These are phyloP conservation scores for Lophium mytilinum DNA, from an alignment of 495 filamentous ascomycete genomes.

Conservation along the genomic window DNA sequence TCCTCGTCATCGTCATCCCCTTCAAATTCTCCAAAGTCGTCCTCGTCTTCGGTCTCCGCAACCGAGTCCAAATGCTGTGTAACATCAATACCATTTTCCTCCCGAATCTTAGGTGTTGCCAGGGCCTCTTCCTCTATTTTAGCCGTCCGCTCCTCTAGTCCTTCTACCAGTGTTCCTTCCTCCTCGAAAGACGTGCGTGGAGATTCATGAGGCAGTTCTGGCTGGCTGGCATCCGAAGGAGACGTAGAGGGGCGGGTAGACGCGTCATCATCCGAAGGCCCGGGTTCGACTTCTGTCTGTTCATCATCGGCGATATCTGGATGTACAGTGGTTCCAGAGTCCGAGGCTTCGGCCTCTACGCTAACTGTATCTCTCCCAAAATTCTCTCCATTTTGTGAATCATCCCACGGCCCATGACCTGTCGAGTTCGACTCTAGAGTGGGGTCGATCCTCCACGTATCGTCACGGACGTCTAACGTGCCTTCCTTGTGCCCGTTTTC, in stretches of 20 bases:
- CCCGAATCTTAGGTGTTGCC: background rate
- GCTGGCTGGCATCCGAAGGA: conserved; percentile 23
- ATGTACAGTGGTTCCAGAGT: conserved; percentile 19
- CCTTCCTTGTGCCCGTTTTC: too few relatives aligned
- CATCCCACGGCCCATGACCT: too few relatives aligned
- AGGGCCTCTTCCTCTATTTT: too few relatives aligned
- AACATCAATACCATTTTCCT: too few relatives aligned
- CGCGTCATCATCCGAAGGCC: conserved; percentile 14
- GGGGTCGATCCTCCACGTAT: too few relatives aligned
- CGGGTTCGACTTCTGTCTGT: background rate
- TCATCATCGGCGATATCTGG: conserved; percentile 1
- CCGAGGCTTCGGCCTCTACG: conserved; percentile 8
- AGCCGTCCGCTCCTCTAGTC: too few relatives aligned
- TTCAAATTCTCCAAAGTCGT: conserved; percentile 20
- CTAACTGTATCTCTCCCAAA: background rate
- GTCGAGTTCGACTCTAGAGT: too few relatives aligned
- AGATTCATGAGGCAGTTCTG: conserved; percentile 12
- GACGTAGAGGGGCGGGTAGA: conserved; percentile 25
- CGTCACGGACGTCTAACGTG: too few relatives aligned
- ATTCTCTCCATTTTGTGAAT: too few relatives aligned
- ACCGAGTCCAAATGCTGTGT: too few relatives aligned
- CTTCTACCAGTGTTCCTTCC: background rate
- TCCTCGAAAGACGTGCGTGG: conserved; percentile 25
- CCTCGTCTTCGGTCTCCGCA: background rate
- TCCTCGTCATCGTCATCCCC: background rate